Evolutionary conservation across 441 rosid genomes (phyloP), one percentile per base, ranked within the genome.

Genomic region (Croton setiger): DNA sequence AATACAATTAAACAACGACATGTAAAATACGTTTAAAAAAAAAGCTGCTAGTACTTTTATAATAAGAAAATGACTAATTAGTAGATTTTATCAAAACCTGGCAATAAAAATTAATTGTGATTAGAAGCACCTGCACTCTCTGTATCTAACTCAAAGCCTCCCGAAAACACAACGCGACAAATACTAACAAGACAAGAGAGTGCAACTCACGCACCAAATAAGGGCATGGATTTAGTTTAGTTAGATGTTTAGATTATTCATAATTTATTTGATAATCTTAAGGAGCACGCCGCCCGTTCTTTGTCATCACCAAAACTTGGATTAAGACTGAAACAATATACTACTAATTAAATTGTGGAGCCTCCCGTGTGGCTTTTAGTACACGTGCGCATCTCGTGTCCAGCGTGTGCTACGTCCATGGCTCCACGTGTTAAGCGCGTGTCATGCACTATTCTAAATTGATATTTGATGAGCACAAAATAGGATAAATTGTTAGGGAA

Each of bases 261-360:
- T n/a, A n/a, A n/a, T n/a, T n/a, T n/a, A n/a, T n/a, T 7, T 14
- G 48, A 18, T 18, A 9, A 35, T n/a, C 1, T 7, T 12, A 35
- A 31, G 41, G 61, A 27, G 58, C 82, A 76, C 51, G 82, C 80
- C 72, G 69, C 60, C 63, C 71, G 66, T 60, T 39, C 5, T 31
- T 73, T 70, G 74, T 76, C 78, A 18, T 76, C 75, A 23, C 68
- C 20, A 21, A 52, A 7, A 60, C 12, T 23, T 6, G 17, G n/a
- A 61, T 56, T 47, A 62, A 41, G 10, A 20, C 13, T 3, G 8
- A 7, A 52, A 21, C 33, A 20, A 54, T 18, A 54, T 5, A 54
- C 33, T 20, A 15, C 17, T 15, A 11, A 1, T 0, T 72, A 14
- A 43, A 49, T 9, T 12, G 37, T 21, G 44, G 14, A 55, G 14